A percentile compares a stretch with the other conserved stretches of the same genome.
Conservation (phyloP, 225 moss, liverwort and hornwort species). For the Marchantia paleacea region DNA sequence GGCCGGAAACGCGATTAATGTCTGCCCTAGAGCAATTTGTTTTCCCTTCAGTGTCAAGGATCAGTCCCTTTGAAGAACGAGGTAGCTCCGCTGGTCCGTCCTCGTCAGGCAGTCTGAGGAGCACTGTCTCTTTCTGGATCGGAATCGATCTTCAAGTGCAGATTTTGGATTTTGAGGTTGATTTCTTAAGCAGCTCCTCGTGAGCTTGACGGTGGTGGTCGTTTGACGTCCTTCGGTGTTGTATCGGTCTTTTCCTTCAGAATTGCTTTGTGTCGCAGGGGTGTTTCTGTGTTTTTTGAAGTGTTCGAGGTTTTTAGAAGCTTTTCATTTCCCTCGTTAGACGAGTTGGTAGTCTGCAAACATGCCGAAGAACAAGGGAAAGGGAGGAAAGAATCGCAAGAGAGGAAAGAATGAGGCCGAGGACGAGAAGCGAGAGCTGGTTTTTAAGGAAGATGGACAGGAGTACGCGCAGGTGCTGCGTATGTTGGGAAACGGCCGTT, state of each 20-base stretch:
- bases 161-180: no score
- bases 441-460: conserved; percentile 75
- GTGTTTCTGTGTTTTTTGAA: neutral
- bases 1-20: no score
- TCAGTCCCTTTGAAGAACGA: no score
- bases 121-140: no score
- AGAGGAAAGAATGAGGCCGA: conserved; percentile 77
- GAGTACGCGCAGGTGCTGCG: conserved; percentile 72
- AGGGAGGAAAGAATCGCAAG: conserved; percentile 83
- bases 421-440: conserved; percentile 73
- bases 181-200: no score
- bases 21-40: no score
- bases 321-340: neutral
- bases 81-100: no score
- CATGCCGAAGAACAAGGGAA: conserved; percentile 83
- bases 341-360: conserved; percentile 6
- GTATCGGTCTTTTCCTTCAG: neutral
- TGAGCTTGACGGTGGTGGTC: neutral
- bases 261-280: neutral
- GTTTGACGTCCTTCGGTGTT: neutral
- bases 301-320: neutral
- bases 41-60: no score
- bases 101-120: no score
- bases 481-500: conserved; percentile 69
- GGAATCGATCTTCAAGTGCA: no score